Evolutionary conservation across 345 rosid species (phyloP).

Genomic region (Syzygium jambos): DNA sequence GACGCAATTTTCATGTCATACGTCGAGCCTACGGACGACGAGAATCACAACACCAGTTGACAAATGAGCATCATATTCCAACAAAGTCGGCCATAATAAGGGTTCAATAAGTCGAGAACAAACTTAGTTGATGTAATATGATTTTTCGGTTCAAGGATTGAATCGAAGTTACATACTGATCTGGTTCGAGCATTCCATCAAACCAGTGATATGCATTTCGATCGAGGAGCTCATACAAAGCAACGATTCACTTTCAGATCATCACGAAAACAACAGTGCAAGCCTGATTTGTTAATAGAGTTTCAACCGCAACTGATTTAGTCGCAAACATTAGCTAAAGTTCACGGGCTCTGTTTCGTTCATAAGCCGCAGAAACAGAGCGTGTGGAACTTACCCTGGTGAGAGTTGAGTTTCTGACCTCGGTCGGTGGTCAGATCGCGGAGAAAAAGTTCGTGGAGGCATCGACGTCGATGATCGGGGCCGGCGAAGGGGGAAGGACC

Average conservation of each 20-base stretch:
- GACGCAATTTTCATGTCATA: background rate
- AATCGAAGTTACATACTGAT: background rate
- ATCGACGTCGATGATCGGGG: background rate
- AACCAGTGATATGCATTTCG: background rate
- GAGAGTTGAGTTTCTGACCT: background rate
- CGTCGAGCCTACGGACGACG: background rate
- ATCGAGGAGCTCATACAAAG: background rate
- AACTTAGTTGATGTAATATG: background rate
- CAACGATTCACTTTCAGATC: background rate
- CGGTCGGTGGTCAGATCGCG: background rate
- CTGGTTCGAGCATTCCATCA: background rate
- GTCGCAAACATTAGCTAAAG: background rate
- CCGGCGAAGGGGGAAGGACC: background rate
- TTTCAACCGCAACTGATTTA: background rate
- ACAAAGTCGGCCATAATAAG: background rate
- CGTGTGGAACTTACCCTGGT: background rate
- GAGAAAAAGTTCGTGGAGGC: background rate
- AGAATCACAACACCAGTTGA: background rate
- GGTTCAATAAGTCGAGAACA: background rate
- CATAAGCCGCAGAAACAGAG: background rate
- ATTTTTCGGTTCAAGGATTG: background rate
- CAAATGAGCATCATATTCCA: background rate
- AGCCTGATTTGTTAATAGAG: background rate
- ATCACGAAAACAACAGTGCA: too few relatives aligned
- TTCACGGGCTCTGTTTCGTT: background rate